Evolutionary conservation across 2,329 filamentous ascomycete species (phyloP), one percentile per base, ranked within the genome.

Genomic region (Ascochyta koolunga): DNA sequence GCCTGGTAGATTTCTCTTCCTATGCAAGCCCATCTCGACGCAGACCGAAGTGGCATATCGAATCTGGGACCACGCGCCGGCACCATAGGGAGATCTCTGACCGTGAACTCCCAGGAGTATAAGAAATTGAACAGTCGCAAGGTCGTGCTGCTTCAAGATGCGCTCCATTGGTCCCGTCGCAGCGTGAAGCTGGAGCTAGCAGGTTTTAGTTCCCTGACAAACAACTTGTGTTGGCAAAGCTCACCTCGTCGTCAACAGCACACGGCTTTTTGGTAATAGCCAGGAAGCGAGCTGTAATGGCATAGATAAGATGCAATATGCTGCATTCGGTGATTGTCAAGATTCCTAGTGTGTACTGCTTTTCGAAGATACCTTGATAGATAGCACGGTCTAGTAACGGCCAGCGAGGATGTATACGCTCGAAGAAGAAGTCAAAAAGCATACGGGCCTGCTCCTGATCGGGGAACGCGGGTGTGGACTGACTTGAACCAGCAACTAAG

Each of bases 11-110:
- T 61, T 57, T 52, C 64, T 56, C 62, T 72, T 69, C 24, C 66
- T 57, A 32, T 69, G 65, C 29, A 69, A 50, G 1, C 66, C 65
- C 51, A 68, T 61, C 36, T 69, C 66, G 21, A 69, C 63, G 33
- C 65, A 67, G 7, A 69, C 60, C 6, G 65, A 66, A 5, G 64
- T 69, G 5, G 66, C 60, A 45, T 63, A 69, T 31, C 64, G 61
- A 7, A 69, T 61, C 44, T 69, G 65, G 16, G 64, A 64, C 64
- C 66, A 69, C 9, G 64, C 62, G 2, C 65, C 66, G 18, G 65
- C 66, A 18, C 65, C 64, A 35, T 69, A 69, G 1, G 65, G 67
- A 11, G 64, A 66, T 10, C 67, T 48, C 38, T 69, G 65, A 2
- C 67, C 65, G 13, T 68, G 64, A 5, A 68, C 58, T 7, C 61